These are phyloP conservation scores for Colletotrichum endophyticum DNA, from an alignment of 2,329 filamentous ascomycete genomes.

Conservation along the genomic window DNA sequence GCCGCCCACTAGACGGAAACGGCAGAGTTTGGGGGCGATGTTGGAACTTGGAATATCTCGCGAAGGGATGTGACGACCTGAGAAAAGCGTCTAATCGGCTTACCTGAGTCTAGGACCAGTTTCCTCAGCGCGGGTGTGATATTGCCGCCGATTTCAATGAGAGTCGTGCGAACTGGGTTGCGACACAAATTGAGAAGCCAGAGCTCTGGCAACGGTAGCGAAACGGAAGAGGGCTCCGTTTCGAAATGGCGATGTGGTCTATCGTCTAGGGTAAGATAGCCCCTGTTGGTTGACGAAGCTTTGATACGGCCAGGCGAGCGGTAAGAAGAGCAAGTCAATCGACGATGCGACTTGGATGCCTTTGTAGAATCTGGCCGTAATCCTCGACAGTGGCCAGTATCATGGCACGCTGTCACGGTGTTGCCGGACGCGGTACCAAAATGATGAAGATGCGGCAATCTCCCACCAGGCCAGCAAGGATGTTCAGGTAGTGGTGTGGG, in stretches of 20 bases:
- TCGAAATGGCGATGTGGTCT: neutral
- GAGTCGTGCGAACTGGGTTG: neutral
- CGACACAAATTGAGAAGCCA: neutral
- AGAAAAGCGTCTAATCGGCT: neutral
- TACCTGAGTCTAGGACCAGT: neutral
- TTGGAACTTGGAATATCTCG: neutral
- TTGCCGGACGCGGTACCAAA: neutral
- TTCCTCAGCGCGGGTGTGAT: neutral
- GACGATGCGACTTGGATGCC: neutral
- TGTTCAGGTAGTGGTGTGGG: slow-evolving; percentile 13
- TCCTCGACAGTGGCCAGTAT: neutral
- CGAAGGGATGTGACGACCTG: neutral
- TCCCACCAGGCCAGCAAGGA: slow-evolving; percentile 6
- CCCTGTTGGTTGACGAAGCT: neutral
- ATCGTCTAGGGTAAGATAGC: neutral
- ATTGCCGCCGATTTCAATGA: neutral
- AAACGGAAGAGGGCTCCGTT: neutral
- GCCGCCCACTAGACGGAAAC: neutral
- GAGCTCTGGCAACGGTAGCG: neutral
- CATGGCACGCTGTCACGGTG: neutral
- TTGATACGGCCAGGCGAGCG: neutral
- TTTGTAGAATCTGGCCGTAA: neutral
- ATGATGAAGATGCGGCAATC: neutral
- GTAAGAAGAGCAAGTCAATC: neutral
- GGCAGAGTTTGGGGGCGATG: neutral